Evolutionary conservation across 1,284 basidiomycete species (phyloP), one percentile per base, ranked within the genome.

Genomic region (Cystobasidium sp.): DNA sequence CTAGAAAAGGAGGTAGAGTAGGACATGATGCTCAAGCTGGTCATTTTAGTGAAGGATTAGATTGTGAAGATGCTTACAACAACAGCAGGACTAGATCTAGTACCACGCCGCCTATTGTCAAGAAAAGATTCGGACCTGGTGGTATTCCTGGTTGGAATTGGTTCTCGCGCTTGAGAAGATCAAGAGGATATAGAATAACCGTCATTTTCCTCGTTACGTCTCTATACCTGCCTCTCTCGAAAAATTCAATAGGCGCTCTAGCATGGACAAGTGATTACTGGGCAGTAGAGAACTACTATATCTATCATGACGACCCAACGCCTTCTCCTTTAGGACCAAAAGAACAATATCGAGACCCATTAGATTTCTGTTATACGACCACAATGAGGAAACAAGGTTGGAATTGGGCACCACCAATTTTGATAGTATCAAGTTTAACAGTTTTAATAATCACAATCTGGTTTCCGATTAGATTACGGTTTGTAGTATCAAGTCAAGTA

Each of bases 221-320:
- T 14, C 43, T 81, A 31, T 80, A 79, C 56, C 71, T 80, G 0
- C 79, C 79, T 8, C 65, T 80, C 1, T 77, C 77, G 5, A 78
- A 78, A 61, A 58, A 79, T 3, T 65, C 76, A 0, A 69, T 80
- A 47, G 76, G 75, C 8, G 78, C 79, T 2, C 63, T 80, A 4
- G 63, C 89, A 1, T 91, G 89, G 89, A 89, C 88, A 0, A 85
- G 88, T 62, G 90, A 91, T 81, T 85, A 90, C 31, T 91, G 90
- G 90, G 85, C 86, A 5, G 86, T 90, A 49, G 82, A 86, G 0
- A 90, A 91, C 80, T 89, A 89, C 9, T 90, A 90, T 79, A 82
- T 82, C 55, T 88, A 88, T 78, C 84, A 86, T 1, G 84, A n/a
- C 82, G 82, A 86, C 1, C 87, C 88, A 0, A 76, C 79, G 1